Evolutionary conservation across 352 stramenopile species (phyloP).

Genomic region (Pythium guiyangense): DNA sequence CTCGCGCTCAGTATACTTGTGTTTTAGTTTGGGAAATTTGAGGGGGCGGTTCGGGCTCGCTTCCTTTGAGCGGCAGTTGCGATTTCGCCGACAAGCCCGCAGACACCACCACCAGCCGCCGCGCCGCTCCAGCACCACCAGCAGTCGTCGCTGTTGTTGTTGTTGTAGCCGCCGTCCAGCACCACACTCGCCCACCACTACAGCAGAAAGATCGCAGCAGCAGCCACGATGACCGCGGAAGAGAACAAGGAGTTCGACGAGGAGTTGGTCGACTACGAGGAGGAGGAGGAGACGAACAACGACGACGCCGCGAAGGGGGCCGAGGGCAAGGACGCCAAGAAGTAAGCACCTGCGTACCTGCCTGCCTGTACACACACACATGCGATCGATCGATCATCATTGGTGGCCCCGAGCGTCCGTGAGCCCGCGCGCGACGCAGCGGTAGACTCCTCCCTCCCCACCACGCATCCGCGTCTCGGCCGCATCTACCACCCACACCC

Average conservation of each 20-base stretch:
- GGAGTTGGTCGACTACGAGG: slow-evolving; percentile 88
- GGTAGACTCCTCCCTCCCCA: background rate
- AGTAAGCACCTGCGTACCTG: slow-evolving; percentile 55
- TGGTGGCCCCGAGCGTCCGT: background rate
- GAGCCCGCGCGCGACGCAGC: slow-evolving; percentile 1
- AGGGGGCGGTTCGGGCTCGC: background rate
- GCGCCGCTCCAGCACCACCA: slow-evolving; percentile 2
- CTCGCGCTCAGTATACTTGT: too few species aligned
- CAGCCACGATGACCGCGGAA: slow-evolving; percentile 57
- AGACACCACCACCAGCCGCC: slow-evolving; percentile 1
- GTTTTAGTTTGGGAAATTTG: background rate
- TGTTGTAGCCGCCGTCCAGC: background rate
- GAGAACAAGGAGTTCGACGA: slow-evolving; percentile 90
- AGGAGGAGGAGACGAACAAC: slow-evolving; percentile 80
- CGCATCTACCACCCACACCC: background rate
- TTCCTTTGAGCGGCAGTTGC: slow-evolving; percentile 15
- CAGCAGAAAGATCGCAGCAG: slow-evolving; percentile 9
- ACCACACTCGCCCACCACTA: background rate
- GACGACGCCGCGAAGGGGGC: slow-evolving; percentile 63
- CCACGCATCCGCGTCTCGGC: background rate
- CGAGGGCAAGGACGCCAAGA: slow-evolving; percentile 87
- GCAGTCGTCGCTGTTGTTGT: background rate
- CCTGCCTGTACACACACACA: slow-evolving; percentile 1
- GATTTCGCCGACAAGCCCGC: slow-evolving; percentile 11
- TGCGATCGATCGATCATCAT: slow-evolving; percentile 5